Conservation (phyloP, 805 yeast genomes). For the Starmera amethionina region DNA sequence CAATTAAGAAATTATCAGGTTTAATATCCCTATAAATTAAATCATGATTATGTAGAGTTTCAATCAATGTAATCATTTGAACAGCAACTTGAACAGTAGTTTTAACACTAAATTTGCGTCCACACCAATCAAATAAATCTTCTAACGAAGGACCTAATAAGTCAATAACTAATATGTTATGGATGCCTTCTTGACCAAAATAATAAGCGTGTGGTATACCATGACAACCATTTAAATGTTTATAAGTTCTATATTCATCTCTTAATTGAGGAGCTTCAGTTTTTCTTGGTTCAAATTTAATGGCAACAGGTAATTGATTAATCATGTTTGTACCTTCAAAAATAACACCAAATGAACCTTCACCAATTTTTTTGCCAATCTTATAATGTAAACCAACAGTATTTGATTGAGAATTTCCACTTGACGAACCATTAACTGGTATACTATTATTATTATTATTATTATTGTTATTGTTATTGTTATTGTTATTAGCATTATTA, state of each 20-base stretch:
- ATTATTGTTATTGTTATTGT: conserved; percentile 7
- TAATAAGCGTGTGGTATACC: conserved; percentile 82
- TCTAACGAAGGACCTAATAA: conserved; percentile 73
- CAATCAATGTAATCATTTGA: conserved; percentile 68
- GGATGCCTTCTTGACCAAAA: conserved; percentile 80
- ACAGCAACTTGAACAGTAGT: conserved; percentile 68
- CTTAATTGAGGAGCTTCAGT: conserved; percentile 78
- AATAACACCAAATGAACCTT: conserved; percentile 79
- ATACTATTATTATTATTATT: conserved; percentile 6
- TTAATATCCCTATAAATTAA: conserved; percentile 74
- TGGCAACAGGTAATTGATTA: conserved; percentile 56
- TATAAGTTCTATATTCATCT: conserved; percentile 74
- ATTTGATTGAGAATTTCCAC: conserved; percentile 20
- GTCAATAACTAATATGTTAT: conserved; percentile 68
- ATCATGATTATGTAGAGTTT: conserved; percentile 67
- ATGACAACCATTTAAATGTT: conserved; percentile 53
- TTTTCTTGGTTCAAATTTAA: conserved; percentile 72
- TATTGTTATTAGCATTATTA: conserved; percentile 9
- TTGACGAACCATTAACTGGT: neutral
- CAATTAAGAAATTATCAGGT: conserved; percentile 75
- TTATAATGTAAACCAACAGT: conserved; percentile 55
- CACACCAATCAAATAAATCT: conserved; percentile 85
- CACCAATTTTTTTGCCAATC: conserved; percentile 78
- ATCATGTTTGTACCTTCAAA: conserved; percentile 73
- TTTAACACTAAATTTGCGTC: conserved; percentile 58